Percentiles rank a stretch among this genome's conserved stretches.
phyloP scores from a whole-genome alignment of 2,329 filamentous ascomycete species.

The Epichloe gansuensis region DNA sequence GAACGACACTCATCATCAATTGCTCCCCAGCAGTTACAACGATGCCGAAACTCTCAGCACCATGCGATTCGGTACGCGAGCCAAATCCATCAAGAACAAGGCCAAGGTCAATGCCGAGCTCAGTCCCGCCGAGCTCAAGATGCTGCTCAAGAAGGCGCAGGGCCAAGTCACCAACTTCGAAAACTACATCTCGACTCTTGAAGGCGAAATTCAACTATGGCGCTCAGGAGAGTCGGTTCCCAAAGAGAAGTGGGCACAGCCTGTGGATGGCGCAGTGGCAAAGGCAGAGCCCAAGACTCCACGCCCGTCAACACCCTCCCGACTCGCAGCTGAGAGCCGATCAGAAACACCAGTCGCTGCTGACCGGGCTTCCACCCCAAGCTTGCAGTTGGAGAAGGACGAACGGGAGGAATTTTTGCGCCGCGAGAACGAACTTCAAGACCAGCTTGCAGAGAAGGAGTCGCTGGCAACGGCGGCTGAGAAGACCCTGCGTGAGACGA shows the following conservation, averaged over 20 bases:
- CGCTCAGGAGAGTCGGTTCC: constrained; percentile 79
- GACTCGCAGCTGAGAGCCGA: constrained; percentile 43
- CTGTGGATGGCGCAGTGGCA: constrained; percentile 36
- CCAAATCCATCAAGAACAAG: constrained; percentile 99
- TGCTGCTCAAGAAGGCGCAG: constrained; percentile 83
- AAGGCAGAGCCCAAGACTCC: constrained; percentile 32
- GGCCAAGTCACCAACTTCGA: constrained; percentile 82
- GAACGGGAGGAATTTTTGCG: constrained; percentile 92
- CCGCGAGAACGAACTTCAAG: constrained; percentile 92
- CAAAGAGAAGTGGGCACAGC: constrained; percentile 73
- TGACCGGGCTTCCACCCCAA: constrained; percentile 78
- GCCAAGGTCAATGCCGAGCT: constrained; percentile 98
- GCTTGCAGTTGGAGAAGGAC: constrained; percentile 82
- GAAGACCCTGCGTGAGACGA: constrained; percentile 67
- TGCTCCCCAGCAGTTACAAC: constrained; percentile 98
- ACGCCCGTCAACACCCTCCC: constrained; percentile 41
- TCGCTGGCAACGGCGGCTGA: constrained; percentile 67
- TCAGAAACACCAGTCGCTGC: constrained; percentile 54
- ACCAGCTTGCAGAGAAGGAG: constrained; percentile 90
- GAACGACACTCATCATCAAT: constrained; percentile 97
- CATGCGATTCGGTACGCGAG: constrained; percentile 84
- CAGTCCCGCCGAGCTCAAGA: constrained; percentile 89
- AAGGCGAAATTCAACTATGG: constrained; percentile 79
- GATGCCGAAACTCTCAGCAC: constrained; percentile 89
- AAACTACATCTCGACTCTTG: constrained; percentile 69